Conservation (phyloP, 306 rosid genomes). For the Medicago ruthenica region DNA sequence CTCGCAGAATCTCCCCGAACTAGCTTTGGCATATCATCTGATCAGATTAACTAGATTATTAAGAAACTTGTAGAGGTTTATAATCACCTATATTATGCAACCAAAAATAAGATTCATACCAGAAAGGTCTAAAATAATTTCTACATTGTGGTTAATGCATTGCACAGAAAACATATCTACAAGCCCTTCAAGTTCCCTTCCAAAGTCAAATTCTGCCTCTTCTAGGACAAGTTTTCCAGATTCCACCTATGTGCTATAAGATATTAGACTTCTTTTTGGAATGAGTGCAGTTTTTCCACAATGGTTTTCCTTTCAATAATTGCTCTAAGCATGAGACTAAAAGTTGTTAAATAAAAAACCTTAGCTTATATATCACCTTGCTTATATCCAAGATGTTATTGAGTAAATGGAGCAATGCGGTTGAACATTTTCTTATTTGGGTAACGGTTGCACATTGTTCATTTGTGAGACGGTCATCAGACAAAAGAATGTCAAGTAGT, state of each 20-base stretch:
- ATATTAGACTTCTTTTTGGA: slow-evolving; percentile 35
- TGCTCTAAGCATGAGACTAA: not conserved
- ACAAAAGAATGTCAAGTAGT: slow-evolving; percentile 89
- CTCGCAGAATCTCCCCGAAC: slow-evolving; percentile 96
- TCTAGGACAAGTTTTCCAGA: slow-evolving; percentile 95
- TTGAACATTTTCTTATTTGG: slow-evolving; percentile 93
- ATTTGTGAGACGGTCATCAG: slow-evolving; percentile 85
- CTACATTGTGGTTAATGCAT: slow-evolving; percentile 90
- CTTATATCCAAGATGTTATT: slow-evolving; percentile 95
- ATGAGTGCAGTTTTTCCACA: slow-evolving; percentile 12
- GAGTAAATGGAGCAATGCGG: slow-evolving; percentile 90
- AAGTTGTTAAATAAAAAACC: slow-evolving; percentile 17
- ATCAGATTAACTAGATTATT: slow-evolving; percentile 23
- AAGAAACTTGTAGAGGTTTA: slow-evolving; percentile 29
- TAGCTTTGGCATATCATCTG: slow-evolving; percentile 92
- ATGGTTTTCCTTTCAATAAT: slow-evolving; percentile 22
- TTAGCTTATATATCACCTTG: slow-evolving; percentile 64
- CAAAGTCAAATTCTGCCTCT: slow-evolving; percentile 92
- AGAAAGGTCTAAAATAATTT: slow-evolving; percentile 87
- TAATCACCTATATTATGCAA: slow-evolving; percentile 32
- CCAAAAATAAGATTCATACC: slow-evolving; percentile 56
- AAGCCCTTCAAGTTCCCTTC: slow-evolving; percentile 96
- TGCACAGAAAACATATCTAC: slow-evolving; percentile 99
- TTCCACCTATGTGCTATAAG: slow-evolving; percentile 70
- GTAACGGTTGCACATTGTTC: slow-evolving; percentile 90